Conservation (phyloP, 352 stramenopile genomes). For the Phytophthora sp. region DNA sequence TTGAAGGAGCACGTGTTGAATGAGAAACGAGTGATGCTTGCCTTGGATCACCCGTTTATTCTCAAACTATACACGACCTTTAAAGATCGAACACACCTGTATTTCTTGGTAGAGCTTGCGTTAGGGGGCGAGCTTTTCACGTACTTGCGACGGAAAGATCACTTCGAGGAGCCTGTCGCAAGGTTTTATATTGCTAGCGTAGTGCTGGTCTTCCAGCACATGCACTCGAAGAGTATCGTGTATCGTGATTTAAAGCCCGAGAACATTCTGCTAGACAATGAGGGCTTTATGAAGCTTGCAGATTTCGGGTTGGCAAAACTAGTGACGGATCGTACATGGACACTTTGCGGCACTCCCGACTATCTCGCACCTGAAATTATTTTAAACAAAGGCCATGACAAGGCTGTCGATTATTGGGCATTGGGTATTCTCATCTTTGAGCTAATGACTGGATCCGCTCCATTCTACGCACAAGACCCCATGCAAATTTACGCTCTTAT, state of each 20-base stretch:
- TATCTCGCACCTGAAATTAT: conserved; percentile 95
- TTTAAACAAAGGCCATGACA: conserved; percentile 90
- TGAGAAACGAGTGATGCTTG: conserved; percentile 90
- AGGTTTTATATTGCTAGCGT: conserved; percentile 92
- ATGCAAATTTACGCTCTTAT: conserved; percentile 94
- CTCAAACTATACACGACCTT: conserved; percentile 90
- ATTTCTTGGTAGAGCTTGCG: conserved; percentile 93
- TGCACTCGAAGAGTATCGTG: conserved; percentile 90
- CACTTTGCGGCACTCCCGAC: conserved; percentile 92
- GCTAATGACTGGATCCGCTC: conserved; percentile 83
- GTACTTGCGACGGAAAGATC: conserved; percentile 77
- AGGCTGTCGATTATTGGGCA: conserved; percentile 92
- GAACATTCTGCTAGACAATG: conserved; percentile 87
- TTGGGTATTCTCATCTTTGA: conserved; percentile 92
- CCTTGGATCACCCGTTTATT: conserved; percentile 92
- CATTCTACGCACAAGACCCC: conserved; percentile 91
- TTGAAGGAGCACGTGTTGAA: conserved; percentile 93
- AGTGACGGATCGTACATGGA: conserved; percentile 88
- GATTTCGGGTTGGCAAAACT: conserved; percentile 94
- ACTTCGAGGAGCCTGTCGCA: conserved; percentile 77
- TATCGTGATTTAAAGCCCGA: conserved; percentile 93
- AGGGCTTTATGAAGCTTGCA: conserved; percentile 90
- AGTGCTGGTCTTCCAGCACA: conserved; percentile 90
- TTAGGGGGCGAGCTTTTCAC: conserved; percentile 93
- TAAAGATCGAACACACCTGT: conserved; percentile 92